Conservation (phyloP, 2,329 filamentous ascomycete species). For the Didymella pinodella region DNA sequence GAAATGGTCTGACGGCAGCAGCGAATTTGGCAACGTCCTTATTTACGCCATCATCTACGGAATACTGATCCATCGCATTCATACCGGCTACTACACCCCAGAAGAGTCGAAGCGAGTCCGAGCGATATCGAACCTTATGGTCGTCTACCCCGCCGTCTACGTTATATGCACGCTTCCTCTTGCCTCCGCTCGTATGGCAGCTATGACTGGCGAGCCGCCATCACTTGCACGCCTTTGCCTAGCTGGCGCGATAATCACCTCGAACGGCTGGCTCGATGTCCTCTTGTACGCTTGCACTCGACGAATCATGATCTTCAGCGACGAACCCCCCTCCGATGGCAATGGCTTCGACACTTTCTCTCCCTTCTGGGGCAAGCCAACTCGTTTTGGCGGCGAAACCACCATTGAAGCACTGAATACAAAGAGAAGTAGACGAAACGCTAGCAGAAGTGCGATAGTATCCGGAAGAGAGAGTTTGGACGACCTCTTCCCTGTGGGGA, state of each 20-base stretch:
- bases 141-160: constrained; percentile 74
- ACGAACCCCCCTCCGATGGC: constrained; percentile 52
- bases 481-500: constrained; percentile 31
- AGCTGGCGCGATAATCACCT: constrained; percentile 64
- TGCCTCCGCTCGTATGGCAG: constrained; percentile 68
- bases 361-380: constrained; percentile 44
- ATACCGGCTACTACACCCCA: constrained; percentile 46
- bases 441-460: constrained; percentile 29
- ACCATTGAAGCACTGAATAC: constrained; percentile 49
- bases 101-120: constrained; percentile 47
- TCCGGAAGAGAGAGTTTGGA: constrained; percentile 32
- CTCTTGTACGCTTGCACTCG: constrained; percentile 66
- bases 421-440: constrained; percentile 18
- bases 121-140: constrained; percentile 63
- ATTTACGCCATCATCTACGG: constrained; percentile 58
- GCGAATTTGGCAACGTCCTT: constrained; percentile 60
- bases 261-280: constrained; percentile 66
- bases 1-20: constrained; percentile 11
- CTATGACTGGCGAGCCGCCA: constrained; percentile 63
- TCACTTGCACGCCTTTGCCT: constrained; percentile 59
- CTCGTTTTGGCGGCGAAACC: constrained; percentile 57
- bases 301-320: constrained; percentile 62
- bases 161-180: constrained; percentile 73
- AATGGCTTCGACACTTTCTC: constrained; percentile 50
- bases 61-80: constrained; percentile 51